Conservation (phyloP, 805 yeast genomes). For the Jamesozyma gamospora region DNA sequence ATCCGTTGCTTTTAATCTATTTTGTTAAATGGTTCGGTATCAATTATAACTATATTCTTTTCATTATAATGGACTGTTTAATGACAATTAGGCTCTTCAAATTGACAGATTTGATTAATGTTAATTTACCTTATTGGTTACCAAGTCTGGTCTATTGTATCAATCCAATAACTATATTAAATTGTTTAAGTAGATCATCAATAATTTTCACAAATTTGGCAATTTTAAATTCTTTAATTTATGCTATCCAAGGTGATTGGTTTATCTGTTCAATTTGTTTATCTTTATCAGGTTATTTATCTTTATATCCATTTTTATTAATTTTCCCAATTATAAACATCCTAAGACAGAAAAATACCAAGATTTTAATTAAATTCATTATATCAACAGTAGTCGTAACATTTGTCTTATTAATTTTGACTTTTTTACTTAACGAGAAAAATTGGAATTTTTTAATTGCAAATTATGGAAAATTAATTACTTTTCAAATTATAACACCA, state of each 20-base stretch:
- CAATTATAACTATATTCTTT: neutral
- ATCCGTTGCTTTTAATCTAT: constrained; percentile 56
- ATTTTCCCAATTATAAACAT: constrained; percentile 36
- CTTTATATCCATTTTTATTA: constrained; percentile 52
- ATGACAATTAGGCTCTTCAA: constrained; percentile 42
- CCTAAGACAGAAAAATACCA: neutral
- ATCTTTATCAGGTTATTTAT: constrained; percentile 52
- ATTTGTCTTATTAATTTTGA: no score
- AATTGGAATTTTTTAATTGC: constrained; percentile 39
- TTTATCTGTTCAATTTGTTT: constrained; percentile 11
- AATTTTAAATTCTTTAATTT: constrained; percentile 38
- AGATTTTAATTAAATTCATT: neutral
- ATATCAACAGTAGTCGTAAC: constrained; percentile 1
- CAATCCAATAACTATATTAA: constrained; percentile 69
- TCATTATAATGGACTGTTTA: constrained; percentile 39
- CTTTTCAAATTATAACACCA: constrained; percentile 67
- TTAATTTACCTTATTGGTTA: constrained; percentile 27
- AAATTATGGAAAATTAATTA: constrained; percentile 48
- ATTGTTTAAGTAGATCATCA: constrained; percentile 63
- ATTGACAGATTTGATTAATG: constrained; percentile 20
- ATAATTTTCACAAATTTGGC: constrained; percentile 50
- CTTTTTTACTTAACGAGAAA: constrained; percentile 33
- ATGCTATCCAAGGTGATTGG: constrained; percentile 34
- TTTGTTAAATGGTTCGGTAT: neutral
- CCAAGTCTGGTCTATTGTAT: constrained; percentile 59